Evolutionary conservation across 495 filamentous ascomycete genomes (phyloP).

Genomic region (Neurospora sp.): DNA sequence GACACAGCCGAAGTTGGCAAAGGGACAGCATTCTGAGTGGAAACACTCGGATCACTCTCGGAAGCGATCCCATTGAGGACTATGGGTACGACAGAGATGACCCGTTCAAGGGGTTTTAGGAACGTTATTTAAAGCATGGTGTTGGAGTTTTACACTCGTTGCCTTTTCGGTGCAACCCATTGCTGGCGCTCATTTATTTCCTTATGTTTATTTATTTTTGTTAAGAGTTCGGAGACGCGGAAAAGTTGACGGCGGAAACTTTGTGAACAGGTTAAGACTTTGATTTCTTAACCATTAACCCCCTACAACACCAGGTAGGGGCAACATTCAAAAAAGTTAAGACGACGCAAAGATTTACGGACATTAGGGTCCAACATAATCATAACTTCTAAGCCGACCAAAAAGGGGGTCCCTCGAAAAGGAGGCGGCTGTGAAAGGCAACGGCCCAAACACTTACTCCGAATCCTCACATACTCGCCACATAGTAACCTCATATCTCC

Average conservation of each 20-base stretch:
- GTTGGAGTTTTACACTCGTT: not conserved
- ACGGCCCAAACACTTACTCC: not conserved
- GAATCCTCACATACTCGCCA: not conserved
- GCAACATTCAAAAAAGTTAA: not conserved
- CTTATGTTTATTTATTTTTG: not conserved
- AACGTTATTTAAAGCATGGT: not conserved
- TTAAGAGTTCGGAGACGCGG: not conserved
- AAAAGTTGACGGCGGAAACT: not conserved
- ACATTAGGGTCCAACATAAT: not conserved
- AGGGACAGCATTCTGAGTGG: slow-evolving; percentile 39
- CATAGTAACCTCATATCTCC: not conserved
- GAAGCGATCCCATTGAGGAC: slow-evolving; percentile 31
- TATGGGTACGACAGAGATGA: slow-evolving; percentile 34
- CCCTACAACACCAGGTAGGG: not conserved
- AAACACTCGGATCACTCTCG: slow-evolving; percentile 26
- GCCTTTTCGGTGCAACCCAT: not conserved
- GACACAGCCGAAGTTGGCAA: slow-evolving; percentile 39
- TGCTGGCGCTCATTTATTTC: not conserved
- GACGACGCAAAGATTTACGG: not conserved
- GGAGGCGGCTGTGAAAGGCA: not conserved
- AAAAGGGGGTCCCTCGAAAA: not conserved
- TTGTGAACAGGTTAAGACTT: not conserved
- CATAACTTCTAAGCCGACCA: not conserved
- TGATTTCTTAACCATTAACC: not conserved
- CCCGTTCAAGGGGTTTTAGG: slow-evolving; percentile 38